phyloP scores from a whole-genome alignment of 345 rosid genomes.

The Dipteronia sinensis region DNA sequence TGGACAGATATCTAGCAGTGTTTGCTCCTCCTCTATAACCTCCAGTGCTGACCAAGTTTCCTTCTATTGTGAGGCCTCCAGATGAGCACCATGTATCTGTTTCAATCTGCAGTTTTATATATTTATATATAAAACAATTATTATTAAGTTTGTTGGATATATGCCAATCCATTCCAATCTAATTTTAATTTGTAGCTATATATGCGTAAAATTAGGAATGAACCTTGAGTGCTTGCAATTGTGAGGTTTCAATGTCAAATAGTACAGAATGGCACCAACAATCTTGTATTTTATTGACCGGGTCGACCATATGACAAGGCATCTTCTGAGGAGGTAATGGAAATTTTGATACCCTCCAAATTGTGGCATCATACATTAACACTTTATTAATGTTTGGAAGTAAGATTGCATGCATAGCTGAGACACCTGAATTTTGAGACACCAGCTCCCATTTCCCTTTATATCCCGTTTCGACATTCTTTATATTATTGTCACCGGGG shows the following conservation, averaged over 20 bases:
- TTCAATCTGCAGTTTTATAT: no score
- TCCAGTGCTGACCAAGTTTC: conserved; percentile 75
- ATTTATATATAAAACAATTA: no score
- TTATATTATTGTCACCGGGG: no score
- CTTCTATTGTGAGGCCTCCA: conserved; percentile 70
- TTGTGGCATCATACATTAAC: conserved; percentile 75
- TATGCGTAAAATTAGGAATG: no score
- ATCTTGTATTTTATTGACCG: conserved; percentile 49
- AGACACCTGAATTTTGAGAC: conserved; percentile 64
- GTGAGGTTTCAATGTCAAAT: conserved; percentile 45
- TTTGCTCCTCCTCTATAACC: conserved; percentile 68
- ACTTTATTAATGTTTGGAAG: conserved; percentile 62
- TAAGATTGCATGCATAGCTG: conserved; percentile 78
- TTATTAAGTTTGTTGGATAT: no score
- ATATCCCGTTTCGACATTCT: conserved; percentile 8
- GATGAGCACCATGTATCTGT: conserved; percentile 97
- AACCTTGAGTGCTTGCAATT: conserved; percentile 56
- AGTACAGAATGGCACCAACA: conserved; percentile 75
- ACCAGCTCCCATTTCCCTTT: conserved; percentile 66
- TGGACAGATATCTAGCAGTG: conserved; percentile 55
- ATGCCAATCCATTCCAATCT: no score
- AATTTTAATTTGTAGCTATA: background rate
- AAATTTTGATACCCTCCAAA: conserved; percentile 55
- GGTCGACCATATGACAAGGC: conserved; percentile 49
- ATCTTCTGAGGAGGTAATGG: conserved; percentile 26